These are phyloP conservation scores for Aspergillus terreus DNA, from an alignment of 2,329 filamentous ascomycete species.

Conservation along the genomic window DNA sequence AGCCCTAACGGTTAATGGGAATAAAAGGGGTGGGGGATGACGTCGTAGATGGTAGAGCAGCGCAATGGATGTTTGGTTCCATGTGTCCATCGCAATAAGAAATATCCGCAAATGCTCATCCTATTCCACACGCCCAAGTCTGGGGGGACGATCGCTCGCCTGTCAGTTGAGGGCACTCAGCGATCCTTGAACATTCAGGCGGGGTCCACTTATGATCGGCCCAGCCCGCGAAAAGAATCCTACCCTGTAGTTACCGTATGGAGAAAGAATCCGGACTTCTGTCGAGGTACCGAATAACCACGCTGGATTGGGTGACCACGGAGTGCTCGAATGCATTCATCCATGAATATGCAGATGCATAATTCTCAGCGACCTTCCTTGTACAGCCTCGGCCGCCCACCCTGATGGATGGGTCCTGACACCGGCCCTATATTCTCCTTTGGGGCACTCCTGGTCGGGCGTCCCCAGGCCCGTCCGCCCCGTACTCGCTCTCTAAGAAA, in stretches of 20 bases:
- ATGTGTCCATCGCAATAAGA: neutral
- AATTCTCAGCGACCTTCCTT: neutral
- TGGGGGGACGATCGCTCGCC: neutral
- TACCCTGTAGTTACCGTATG: neutral
- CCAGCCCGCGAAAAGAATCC: neutral
- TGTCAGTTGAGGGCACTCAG: neutral
- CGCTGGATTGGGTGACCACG: no score
- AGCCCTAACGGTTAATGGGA: no score
- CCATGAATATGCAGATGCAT: neutral
- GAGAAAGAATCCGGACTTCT: neutral
- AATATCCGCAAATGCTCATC: neutral
- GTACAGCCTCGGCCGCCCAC: conserved; percentile 2
- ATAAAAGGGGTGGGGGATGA: neutral
- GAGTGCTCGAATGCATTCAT: neutral
- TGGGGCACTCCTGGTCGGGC: neutral
- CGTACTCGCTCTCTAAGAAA: neutral
- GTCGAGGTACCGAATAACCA: no score
- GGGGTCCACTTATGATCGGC: conserved; percentile 1
- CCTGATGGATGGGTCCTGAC: neutral
- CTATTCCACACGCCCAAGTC: neutral
- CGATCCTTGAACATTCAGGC: neutral
- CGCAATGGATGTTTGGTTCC: neutral
- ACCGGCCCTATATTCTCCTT: conserved; percentile 1
- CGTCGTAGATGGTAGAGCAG: neutral
- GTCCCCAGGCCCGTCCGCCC: neutral